A percentile compares a stretch with the other conserved stretches of the same genome.
These are phyloP conservation scores for Kuraishia cidri DNA, from an alignment of 805 yeast genomes.

Conservation along the genomic window DNA sequence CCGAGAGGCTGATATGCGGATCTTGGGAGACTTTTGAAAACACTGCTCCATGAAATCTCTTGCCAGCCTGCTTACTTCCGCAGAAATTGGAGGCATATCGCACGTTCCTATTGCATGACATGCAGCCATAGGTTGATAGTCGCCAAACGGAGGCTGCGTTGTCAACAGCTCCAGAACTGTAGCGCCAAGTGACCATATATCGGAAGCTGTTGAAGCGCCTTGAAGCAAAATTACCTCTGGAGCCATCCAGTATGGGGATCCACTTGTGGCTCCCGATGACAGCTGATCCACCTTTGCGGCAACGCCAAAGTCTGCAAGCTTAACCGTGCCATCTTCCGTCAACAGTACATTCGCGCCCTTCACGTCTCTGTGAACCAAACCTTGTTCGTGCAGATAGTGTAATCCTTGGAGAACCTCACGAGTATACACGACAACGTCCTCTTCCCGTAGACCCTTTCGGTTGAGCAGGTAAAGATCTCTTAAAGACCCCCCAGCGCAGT, in stretches of 20 bases:
- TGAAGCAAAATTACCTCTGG: conserved; percentile 86
- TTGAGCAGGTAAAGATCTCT: conserved; percentile 37
- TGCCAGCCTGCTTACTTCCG: conserved; percentile 27
- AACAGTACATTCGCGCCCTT: conserved; percentile 86
- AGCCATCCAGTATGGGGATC: conserved; percentile 99
- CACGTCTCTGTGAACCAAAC: conserved; percentile 70
- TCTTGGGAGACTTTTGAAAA: conserved; percentile 59
- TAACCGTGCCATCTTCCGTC: conserved; percentile 63
- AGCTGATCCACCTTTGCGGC: conserved; percentile 36
- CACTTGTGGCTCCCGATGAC: conserved; percentile 38
- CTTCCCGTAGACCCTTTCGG: conserved; percentile 48
- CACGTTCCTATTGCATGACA: conserved; percentile 78
- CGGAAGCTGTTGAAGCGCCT: conserved; percentile 84
- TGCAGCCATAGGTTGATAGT: conserved; percentile 68
- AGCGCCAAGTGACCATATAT: conserved; percentile 93
- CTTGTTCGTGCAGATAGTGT: conserved; percentile 58
- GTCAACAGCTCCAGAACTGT: conserved; percentile 82
- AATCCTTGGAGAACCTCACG: conserved; percentile 51
- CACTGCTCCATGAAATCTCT: conserved; percentile 59
- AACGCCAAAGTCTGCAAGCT: conserved; percentile 87
- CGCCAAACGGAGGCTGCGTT: conserved; percentile 81
- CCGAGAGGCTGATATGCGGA: conserved; percentile 45
- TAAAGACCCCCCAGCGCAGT: conserved; percentile 57
- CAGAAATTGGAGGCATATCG: conserved; percentile 62
- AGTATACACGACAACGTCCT: conserved; percentile 37